These are phyloP conservation scores for Psilocybe sp. DNA, from an alignment of 768 basidiomycete species.

Conservation along the genomic window DNA sequence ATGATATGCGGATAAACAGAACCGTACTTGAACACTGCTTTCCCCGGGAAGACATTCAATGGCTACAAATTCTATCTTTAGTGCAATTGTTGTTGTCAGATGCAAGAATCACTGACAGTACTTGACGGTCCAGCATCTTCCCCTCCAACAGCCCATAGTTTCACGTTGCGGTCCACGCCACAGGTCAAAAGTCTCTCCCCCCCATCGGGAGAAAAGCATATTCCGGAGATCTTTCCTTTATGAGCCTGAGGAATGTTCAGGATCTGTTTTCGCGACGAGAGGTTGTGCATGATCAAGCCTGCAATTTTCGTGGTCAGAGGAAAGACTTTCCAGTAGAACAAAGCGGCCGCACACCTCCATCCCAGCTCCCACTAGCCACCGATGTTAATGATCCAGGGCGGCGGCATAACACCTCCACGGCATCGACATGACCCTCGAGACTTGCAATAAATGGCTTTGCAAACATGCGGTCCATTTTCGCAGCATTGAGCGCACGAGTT, in stretches of 20 bases:
- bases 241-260: slow-evolving; percentile 68
- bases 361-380: slow-evolving; percentile 92
- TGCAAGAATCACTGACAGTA: slow-evolving; percentile 19
- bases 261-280: slow-evolving; percentile 54
- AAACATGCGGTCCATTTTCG: slow-evolving; percentile 96
- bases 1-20: slow-evolving; percentile 1
- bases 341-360: slow-evolving; percentile 69
- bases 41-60: slow-evolving; percentile 76
- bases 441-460: slow-evolving; percentile 94
- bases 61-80: slow-evolving; percentile 39
- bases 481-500: slow-evolving; percentile 89
- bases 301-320: background rate
- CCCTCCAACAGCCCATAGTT: slow-evolving; percentile 65
- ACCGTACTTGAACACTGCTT: slow-evolving; percentile 86
- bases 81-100: slow-evolving; percentile 27
- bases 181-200: slow-evolving; percentile 68
- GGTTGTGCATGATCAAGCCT: slow-evolving; percentile 88
- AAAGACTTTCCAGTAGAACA: background rate
- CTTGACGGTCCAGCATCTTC: slow-evolving; percentile 25
- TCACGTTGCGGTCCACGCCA: slow-evolving; percentile 79
- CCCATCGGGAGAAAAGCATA: slow-evolving; percentile 61
- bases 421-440: slow-evolving; percentile 91
- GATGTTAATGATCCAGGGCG: slow-evolving; percentile 71
- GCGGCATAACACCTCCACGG: slow-evolving; percentile 81
- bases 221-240: slow-evolving; percentile 81